Conservation (phyloP, 768 basidiomycete genomes). For the Hericium coralloides region DNA sequence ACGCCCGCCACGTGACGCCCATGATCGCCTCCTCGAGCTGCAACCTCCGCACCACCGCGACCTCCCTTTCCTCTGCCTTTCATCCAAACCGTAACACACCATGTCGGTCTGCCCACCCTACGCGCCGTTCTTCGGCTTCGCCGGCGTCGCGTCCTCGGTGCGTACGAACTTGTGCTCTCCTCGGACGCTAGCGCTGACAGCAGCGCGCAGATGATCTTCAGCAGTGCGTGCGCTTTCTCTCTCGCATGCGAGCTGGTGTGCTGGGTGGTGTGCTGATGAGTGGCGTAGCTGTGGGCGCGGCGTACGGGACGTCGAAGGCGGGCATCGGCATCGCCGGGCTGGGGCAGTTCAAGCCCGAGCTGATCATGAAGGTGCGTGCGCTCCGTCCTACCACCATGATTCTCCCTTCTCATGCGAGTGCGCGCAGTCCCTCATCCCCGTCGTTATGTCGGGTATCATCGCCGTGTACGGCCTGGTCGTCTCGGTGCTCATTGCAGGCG, state of each 20-base stretch:
- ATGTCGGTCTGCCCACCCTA: conserved; percentile 71
- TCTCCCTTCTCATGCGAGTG: not conserved
- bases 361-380: conserved; percentile 87
- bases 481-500: conserved; percentile 88
- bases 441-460: conserved; percentile 99
- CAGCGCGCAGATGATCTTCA: not conserved
- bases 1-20: too few relatives aligned
- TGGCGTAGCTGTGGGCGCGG: conserved; percentile 8
- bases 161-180: conserved; percentile 20
- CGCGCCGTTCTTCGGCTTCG: conserved; percentile 96
- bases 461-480: conserved; percentile 99
- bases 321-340: conserved; percentile 97
- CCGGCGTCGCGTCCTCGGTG: conserved; percentile 39
- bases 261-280: conserved; percentile 29
- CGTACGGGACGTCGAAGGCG: conserved; percentile 96
- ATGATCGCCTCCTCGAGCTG: too few relatives aligned
- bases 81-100: too few relatives aligned
- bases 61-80: too few relatives aligned
- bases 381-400: not conserved
- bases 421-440: conserved; percentile 48
- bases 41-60: too few relatives aligned
- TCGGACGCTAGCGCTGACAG: not conserved
- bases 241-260: not conserved
- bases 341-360: conserved; percentile 88
- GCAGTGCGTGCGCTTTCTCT: not conserved